phyloP scores from a whole-genome alignment of 2,329 filamentous ascomycete species.

The Aureobasidium pullulans region DNA sequence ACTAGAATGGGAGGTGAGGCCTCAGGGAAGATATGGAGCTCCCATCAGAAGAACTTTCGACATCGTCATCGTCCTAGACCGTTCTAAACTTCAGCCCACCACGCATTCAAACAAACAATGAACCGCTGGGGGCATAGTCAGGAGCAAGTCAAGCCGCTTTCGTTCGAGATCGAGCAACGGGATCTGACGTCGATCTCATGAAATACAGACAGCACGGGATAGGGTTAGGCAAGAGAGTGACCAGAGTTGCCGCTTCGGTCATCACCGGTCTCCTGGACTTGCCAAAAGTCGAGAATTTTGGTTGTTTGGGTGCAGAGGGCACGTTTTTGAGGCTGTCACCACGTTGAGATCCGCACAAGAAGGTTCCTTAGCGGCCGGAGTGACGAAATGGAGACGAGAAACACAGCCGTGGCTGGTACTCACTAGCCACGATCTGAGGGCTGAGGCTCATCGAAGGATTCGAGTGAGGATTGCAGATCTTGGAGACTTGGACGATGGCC shows the following conservation, averaged over 20 bases:
- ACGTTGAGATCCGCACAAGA: conserved; percentile 1
- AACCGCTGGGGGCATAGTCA: neutral
- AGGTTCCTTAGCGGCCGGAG: conserved; percentile 6
- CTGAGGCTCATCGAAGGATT: neutral
- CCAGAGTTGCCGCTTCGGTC: conserved; percentile 2
- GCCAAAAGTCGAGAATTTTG: neutral
- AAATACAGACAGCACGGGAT: neutral
- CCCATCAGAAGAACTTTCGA: neutral
- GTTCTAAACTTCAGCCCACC: conserved; percentile 1
- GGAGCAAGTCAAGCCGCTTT: neutral
- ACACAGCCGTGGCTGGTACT: neutral
- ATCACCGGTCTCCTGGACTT: conserved; percentile 2
- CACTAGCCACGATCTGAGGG: conserved; percentile 1
- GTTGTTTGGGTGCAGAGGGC: neutral
- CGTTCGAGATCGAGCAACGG: neutral
- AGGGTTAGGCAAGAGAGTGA: neutral
- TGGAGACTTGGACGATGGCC: neutral
- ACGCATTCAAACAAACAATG: neutral
- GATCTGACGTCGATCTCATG: conserved; percentile 10
- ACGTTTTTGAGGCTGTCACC: neutral
- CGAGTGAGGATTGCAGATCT: neutral
- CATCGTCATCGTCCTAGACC: conserved; percentile 4
- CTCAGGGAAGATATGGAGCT: neutral
- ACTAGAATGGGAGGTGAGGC: neutral
- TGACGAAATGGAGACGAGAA: conserved; percentile 3